Evolutionary conservation across 2,329 filamentous ascomycete genomes (phyloP), one percentile per base, ranked within the genome.

Genomic region (Neofusicoccum ribis): DNA sequence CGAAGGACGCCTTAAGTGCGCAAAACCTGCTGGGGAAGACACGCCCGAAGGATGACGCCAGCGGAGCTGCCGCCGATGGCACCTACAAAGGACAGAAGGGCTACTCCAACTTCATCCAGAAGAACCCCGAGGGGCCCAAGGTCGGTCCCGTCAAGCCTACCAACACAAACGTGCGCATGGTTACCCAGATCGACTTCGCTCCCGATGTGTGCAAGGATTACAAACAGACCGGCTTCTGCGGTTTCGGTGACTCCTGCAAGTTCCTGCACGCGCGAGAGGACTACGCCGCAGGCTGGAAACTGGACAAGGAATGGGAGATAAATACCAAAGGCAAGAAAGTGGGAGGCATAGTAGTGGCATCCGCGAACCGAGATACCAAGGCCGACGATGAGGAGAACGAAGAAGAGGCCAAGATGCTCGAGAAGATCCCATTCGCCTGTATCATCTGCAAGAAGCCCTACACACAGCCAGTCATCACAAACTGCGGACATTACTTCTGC

Each of bases 181-280:
- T 96, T 68, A 98, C 93, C 0, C 86, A 94, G 6, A 96, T 88
- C 37, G 95, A 99, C 74, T 98, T 92, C 74, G 90, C 91, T 0
- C 92, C 94, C 0, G 94, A 98, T 70, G 91, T 96, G 0, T 99
- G 95, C 79, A 98, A 98, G 77, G 95, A 98, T 74, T 95, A 92
- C 78, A 94, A 94, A 70, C 86, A 91, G 72, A 95, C 77, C 0
- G 76, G 77, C 1, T 78, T 88, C 73, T 90, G 86, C 70, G 88
- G 88, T 1, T 91, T 89, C 68, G 89, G 91, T 34, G 91, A 95
- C 74, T 88, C 84, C 67, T 97, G 93, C 81, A 96, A 93, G 73
- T 95, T 89, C 73, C 73, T 92, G 0, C 91, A 95, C 72, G 87
- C 87, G 5, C 83, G 91, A 65, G 89, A 91, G 72, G 90, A 92